phyloP scores from a whole-genome alignment of 768 basidiomycete species.

The Nevesoporus exiguus region DNA sequence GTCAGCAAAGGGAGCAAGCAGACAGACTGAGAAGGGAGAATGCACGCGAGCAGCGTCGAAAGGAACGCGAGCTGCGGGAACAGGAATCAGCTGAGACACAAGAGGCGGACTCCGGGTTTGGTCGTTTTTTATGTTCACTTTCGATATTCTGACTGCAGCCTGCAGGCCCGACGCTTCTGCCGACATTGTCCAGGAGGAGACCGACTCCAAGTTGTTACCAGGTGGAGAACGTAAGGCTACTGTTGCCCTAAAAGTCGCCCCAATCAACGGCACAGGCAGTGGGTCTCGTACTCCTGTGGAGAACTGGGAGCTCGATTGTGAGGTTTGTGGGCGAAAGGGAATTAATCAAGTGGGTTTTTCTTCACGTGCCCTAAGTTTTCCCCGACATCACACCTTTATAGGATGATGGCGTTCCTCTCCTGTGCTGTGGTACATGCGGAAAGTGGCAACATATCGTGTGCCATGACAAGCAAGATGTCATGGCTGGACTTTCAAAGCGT shows the following conservation, averaged over 20 bases:
- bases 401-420: slow-evolving; percentile 78
- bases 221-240: slow-evolving; percentile 7
- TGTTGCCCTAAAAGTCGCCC: neutral
- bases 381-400: slow-evolving; percentile 29
- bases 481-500: slow-evolving; percentile 60
- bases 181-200: slow-evolving; percentile 2
- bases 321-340: slow-evolving; percentile 73
- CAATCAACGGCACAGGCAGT: slow-evolving; percentile 32
- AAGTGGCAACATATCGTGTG: slow-evolving; percentile 91
- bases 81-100: slow-evolving; percentile 13
- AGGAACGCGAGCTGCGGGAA: slow-evolving; percentile 34
- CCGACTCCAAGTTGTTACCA: neutral
- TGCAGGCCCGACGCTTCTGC: slow-evolving; percentile 11
- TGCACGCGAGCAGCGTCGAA: slow-evolving; percentile 51
- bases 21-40: slow-evolving; percentile 53
- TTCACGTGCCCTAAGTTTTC: neutral
- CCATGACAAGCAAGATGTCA: slow-evolving; percentile 68
- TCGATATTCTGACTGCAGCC: slow-evolving; percentile 13
- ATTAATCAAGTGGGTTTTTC: slow-evolving; percentile 60
- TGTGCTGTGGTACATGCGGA: slow-evolving; percentile 77
- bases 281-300: slow-evolving; percentile 56
- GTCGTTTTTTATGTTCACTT: neutral
- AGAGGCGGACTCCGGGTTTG: slow-evolving; percentile 16
- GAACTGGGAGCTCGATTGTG: slow-evolving; percentile 87
- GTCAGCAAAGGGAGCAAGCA: slow-evolving; percentile 54